These are phyloP conservation scores for Monilinia aucupariae DNA, from an alignment of 2,329 filamentous ascomycete genomes.

Conservation along the genomic window DNA sequence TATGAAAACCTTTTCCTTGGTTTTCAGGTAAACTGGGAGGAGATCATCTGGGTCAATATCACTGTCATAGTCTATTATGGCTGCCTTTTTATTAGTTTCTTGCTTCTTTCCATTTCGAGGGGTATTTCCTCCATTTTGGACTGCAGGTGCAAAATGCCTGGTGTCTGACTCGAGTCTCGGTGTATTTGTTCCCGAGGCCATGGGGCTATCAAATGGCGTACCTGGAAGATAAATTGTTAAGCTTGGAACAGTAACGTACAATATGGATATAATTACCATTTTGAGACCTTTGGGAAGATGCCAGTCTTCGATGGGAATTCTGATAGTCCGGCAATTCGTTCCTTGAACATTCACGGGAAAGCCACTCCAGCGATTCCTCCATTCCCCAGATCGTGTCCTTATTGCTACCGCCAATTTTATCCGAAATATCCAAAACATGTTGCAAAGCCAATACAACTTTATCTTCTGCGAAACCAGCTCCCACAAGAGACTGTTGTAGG, in stretches of 20 bases:
- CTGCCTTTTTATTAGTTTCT: slow-evolving; percentile 21
- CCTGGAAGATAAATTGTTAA: slow-evolving; percentile 25
- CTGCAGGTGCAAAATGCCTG: slow-evolving; percentile 26
- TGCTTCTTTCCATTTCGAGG: slow-evolving; percentile 23
- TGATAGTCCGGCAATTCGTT: slow-evolving; percentile 71
- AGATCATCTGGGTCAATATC: slow-evolving; percentile 72
- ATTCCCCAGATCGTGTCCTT: slow-evolving; percentile 77
- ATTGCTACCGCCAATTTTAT: slow-evolving; percentile 50
- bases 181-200: slow-evolving; percentile 33
- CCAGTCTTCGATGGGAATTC: slow-evolving; percentile 36
- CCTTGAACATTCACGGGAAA: slow-evolving; percentile 68
- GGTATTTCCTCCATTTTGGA: slow-evolving; percentile 12
- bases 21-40: slow-evolving; percentile 68
- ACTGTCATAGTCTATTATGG: slow-evolving; percentile 51
- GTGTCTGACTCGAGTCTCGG: slow-evolving; percentile 32
- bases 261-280: slow-evolving; percentile 27
- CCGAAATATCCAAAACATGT: slow-evolving; percentile 61
- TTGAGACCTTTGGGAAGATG: slow-evolving; percentile 28
- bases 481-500: slow-evolving; percentile 65
- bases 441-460: slow-evolving; percentile 60
- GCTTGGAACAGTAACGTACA: background rate
- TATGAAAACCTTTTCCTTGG: slow-evolving; percentile 63
- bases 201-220: slow-evolving; percentile 32
- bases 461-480: slow-evolving; percentile 61
- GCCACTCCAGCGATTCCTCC: slow-evolving; percentile 83